Evolutionary conservation across 495 filamentous ascomycete species (phyloP), one percentile per base, ranked within the genome.

Genomic region (Podospora appendiculata): DNA sequence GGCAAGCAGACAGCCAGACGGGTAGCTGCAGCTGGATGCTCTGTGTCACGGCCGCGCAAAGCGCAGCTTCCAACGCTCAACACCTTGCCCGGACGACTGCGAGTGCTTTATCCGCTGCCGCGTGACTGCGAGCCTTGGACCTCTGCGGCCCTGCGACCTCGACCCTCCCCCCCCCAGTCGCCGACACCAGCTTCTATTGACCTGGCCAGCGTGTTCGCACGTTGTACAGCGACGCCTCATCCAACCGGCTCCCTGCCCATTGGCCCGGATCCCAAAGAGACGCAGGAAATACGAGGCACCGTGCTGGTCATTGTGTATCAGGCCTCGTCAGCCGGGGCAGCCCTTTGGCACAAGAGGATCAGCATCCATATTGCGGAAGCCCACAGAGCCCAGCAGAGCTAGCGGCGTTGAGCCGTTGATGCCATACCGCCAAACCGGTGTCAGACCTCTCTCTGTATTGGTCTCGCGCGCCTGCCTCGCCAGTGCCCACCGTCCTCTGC

Each of bases 71-170:
- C 50, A 58, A 54, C 54, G 54, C 54, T 55, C 53, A 44, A 57
- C 32, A 54, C 17, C 51, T 42, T 42, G 50, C 45, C 52, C 51
- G 34, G 51, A 48, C 19, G 56, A 41, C 57, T 48, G 42, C 46
- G 18, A 61, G 71, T 71, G 68, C 71, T 59, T 65, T 69, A 72
- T 69, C 71, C 71, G 70, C 65, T 66, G 63, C 61, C 69, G 69
- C 66, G 65, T 72, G 70, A 73, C 71, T 60, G 62, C 42, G 49
- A 36, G 34, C 34, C 11, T n/a, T n/a, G n/a, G n/a, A n/a, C n/a
- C n/a, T n/a, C 34, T 43, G 36, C 35, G 41, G 33, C 48, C 45
- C 58, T 61, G 49, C 64, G 62, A 68, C 60, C 57, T 56, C 58
- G 41, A 32, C 58, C 49, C 57, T 59, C 52, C 52, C 58, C 60